Evolutionary conservation across 257 asterid species (phyloP).

Genomic region (Anisodus tanguticus): DNA sequence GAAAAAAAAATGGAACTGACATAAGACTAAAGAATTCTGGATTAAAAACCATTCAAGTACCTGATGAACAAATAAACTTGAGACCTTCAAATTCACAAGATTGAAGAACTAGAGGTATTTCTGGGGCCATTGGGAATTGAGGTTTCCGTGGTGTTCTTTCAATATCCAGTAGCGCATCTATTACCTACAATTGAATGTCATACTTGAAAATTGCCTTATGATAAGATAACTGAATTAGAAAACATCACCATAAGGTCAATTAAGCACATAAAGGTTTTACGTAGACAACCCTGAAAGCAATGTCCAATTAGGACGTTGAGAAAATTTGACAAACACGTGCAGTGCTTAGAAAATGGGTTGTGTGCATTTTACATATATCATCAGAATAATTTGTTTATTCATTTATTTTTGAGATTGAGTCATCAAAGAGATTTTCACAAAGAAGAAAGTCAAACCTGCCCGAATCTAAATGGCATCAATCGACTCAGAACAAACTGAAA

Average conservation of each 20-base stretch:
- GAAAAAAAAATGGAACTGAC: constrained; percentile 3
- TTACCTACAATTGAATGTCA: constrained; percentile 49
- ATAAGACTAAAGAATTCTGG: not conserved
- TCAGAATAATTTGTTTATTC: not conserved
- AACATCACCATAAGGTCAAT: not conserved
- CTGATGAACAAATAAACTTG: constrained; percentile 77
- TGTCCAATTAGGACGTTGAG: constrained; percentile 7
- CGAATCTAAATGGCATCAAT: not conserved
- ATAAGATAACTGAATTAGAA: constrained; percentile 1
- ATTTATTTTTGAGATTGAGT: not conserved
- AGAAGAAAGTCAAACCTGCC: not conserved
- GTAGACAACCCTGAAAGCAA: not conserved
- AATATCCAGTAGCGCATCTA: constrained; percentile 71
- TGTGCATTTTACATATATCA: not conserved
- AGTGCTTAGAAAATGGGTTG: not conserved
- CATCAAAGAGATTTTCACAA: not conserved
- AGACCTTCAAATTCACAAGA: constrained; percentile 90
- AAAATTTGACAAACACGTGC: not conserved
- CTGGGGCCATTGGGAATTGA: constrained; percentile 88
- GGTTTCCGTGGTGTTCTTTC: constrained; percentile 84
- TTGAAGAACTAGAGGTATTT: constrained; percentile 87
- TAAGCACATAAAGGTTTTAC: not conserved
- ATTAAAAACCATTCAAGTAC: constrained; percentile 44
- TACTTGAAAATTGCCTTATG: not conserved
- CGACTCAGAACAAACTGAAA: not conserved